Conservation (phyloP, 441 rosid genomes). For the Syzygium syzygioides region DNA sequence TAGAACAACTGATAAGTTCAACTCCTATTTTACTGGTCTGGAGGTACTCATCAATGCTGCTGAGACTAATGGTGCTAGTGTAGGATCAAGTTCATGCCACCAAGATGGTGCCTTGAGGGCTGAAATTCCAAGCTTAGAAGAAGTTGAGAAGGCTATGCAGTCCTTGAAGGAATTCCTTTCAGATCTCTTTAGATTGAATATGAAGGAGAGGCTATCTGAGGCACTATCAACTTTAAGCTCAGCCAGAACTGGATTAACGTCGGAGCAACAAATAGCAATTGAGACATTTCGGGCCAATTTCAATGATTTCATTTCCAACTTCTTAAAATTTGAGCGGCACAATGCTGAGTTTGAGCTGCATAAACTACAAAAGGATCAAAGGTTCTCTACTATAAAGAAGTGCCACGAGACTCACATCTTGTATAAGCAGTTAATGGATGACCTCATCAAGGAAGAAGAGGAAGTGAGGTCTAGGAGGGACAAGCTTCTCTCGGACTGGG, state of each 20-base stretch:
- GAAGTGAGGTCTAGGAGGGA: neutral
- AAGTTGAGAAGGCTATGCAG: constrained; percentile 4
- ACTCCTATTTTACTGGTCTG: neutral
- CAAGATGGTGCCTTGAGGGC: neutral
- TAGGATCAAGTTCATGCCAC: neutral
- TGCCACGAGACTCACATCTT: neutral
- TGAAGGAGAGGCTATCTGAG: too few relatives aligned
- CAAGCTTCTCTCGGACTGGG: neutral
- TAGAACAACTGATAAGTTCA: neutral
- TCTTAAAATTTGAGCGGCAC: neutral
- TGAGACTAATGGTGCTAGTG: neutral
- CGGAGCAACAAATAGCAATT: too few relatives aligned
- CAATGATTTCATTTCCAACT: too few relatives aligned
- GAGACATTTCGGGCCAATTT: too few relatives aligned
- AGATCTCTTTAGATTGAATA: neutral
- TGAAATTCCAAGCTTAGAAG: neutral
- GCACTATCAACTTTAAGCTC: too few relatives aligned
- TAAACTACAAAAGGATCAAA: neutral
- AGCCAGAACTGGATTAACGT: too few relatives aligned
- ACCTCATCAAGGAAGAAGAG: neutral
- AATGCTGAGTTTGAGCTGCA: constrained; percentile 5
- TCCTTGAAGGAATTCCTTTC: constrained; percentile 3
- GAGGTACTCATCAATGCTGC: neutral
- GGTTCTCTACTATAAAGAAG: neutral
- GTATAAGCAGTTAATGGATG: neutral